Evolutionary conservation across 1,284 basidiomycete genomes (phyloP).

Genomic region (Leccinum subfulvum): DNA sequence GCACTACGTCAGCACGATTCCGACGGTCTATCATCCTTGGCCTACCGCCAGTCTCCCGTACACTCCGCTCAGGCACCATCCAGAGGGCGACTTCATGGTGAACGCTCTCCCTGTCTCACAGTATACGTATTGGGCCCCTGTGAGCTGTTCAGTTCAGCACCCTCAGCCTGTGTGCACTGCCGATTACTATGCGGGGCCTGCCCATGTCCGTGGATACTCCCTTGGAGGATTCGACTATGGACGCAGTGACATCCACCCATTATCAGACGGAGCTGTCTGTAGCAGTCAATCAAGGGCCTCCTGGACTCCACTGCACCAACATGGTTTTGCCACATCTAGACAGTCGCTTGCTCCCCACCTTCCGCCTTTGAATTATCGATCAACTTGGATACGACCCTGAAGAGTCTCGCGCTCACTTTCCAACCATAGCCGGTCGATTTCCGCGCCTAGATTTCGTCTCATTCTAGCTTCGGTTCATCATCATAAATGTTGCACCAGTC

Average conservation of each 20-base stretch:
- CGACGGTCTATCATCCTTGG: slow-evolving; percentile 42
- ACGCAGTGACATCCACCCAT: slow-evolving; percentile 45
- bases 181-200: slow-evolving; percentile 44
- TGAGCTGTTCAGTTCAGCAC: slow-evolving; percentile 42
- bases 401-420: slow-evolving; percentile 10
- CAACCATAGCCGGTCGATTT: slow-evolving; percentile 22
- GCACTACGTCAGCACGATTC: slow-evolving; percentile 27
- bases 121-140: slow-evolving; percentile 40
- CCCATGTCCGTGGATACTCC: slow-evolving; percentile 61
- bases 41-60: slow-evolving; percentile 34
- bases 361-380: slow-evolving; percentile 40
- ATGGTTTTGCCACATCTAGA: slow-evolving; percentile 40
- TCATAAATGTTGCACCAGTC: slow-evolving; percentile 30
- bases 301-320: slow-evolving; percentile 43
- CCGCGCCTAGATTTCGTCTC: slow-evolving; percentile 28
- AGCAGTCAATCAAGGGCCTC: slow-evolving; percentile 37
- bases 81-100: slow-evolving; percentile 21
- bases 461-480: slow-evolving; percentile 20
- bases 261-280: slow-evolving; percentile 41
- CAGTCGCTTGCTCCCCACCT: slow-evolving; percentile 39
- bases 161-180: slow-evolving; percentile 58
- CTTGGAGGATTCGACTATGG: slow-evolving; percentile 55
- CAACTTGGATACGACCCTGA: slow-evolving; percentile 54
- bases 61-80: slow-evolving; percentile 24
- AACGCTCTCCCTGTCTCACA: slow-evolving; percentile 29